Conservation (phyloP, 2,329 filamentous ascomycete species). For the Colletotrichum theobromicola region DNA sequence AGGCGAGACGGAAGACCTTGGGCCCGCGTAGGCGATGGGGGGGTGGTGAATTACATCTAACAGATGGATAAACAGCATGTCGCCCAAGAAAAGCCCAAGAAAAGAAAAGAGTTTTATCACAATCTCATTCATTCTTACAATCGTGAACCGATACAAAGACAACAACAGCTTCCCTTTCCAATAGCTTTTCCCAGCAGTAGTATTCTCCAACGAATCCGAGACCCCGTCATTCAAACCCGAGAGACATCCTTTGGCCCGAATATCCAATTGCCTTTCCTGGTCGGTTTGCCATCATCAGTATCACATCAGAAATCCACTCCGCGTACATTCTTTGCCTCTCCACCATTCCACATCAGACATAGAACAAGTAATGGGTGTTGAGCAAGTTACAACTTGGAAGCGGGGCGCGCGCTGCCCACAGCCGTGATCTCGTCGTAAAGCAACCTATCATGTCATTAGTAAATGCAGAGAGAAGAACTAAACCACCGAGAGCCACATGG, state of each 20-base stretch:
- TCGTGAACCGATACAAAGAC: background rate
- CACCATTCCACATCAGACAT: background rate
- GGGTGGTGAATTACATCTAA: background rate
- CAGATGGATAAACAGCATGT: background rate
- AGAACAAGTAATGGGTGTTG: background rate
- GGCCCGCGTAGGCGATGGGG: background rate
- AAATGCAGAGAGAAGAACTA: too few relatives aligned
- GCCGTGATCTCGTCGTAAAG: slow-evolving; percentile 89
- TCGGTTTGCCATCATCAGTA: background rate
- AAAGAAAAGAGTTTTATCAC: background rate
- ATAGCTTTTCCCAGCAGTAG: background rate
- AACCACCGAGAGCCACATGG: slow-evolving; percentile 14
- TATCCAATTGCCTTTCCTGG: background rate
- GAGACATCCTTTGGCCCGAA: background rate
- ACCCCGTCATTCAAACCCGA: background rate
- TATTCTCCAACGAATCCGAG: background rate
- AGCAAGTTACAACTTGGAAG: slow-evolving; percentile 65
- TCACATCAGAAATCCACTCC: background rate
- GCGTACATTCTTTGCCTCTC: background rate
- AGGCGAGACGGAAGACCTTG: background rate
- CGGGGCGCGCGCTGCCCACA: slow-evolving; percentile 64
- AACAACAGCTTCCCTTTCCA: background rate
- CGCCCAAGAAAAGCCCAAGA: background rate
- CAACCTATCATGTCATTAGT: slow-evolving; percentile 54
- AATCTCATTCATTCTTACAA: background rate